Evolutionary conservation across 768 basidiomycete genomes (phyloP).

Genomic region (Tulasnella sp.): DNA sequence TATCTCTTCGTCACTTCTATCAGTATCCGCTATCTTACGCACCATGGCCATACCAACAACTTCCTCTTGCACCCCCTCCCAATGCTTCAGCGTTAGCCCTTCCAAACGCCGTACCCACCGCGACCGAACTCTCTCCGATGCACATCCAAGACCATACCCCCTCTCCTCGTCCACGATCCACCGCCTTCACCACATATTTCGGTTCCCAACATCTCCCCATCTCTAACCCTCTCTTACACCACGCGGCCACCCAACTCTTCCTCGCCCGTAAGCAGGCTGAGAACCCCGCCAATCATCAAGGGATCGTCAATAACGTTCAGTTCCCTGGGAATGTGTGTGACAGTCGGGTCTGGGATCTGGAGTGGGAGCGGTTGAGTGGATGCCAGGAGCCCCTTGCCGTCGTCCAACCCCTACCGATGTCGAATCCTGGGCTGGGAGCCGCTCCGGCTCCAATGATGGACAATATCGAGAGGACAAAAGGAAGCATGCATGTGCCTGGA

Average conservation of each 20-base stretch:
- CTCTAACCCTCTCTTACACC: conserved; percentile 9
- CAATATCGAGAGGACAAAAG: neutral
- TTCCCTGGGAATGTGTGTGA: neutral
- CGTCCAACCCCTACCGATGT: neutral
- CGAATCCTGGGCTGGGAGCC: neutral
- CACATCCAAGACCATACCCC: neutral
- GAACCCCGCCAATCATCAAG: neutral
- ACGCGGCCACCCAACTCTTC: conserved; percentile 14
- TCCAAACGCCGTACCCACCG: neutral
- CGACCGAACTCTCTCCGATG: neutral
- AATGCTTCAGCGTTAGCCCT: neutral
- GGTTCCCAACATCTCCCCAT: neutral
- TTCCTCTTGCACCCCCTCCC: neutral
- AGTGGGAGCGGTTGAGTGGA: neutral
- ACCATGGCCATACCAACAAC: conserved; percentile 3
- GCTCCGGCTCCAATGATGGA: neutral
- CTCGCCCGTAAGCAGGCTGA: conserved; percentile 4
- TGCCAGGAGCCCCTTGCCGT: neutral
- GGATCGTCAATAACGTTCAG: neutral
- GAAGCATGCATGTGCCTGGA: conserved; percentile 1
- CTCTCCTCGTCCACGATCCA: conserved; percentile 3
- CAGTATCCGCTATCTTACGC: conserved; percentile 8
- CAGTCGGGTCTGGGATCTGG: neutral
- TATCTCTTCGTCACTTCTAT: neutral
- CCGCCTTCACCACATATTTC: neutral